Evolutionary conservation across 345 rosid species (phyloP), one percentile per base, ranked within the genome.

Genomic region (Pistacia vera): DNA sequence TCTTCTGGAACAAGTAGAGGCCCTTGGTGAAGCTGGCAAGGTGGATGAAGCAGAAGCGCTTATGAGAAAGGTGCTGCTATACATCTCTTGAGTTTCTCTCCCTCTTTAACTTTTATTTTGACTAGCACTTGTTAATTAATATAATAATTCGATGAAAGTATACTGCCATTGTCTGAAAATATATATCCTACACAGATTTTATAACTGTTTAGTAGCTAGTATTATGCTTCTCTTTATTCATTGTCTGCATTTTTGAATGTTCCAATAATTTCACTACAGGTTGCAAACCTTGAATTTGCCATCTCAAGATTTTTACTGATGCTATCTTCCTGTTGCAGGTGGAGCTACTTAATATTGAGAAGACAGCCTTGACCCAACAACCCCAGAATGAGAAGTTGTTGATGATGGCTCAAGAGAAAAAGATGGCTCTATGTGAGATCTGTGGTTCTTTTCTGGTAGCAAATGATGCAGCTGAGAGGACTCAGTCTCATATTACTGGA

Each of bases 11-110:
- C 99, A 97, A 85, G 99, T 94, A 72, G 99, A 97, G 76, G 83
- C 90, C 58, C 97, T 97, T 66, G 99, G 99, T 68, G 99, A 97
- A 87, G 93, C 90, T 80, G 99, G 98, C 65, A 94, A 97, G 86
- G 98, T 97, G 74, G 99, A 97, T 78, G 97, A 97, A 89, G 99
- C 99, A 81, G 97, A 97, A 88, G 98, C 98, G 56, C 92, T 96
- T 8, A 96, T 96, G 99, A 93, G 91, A 83, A 96, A 93, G 98
- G 99, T 96, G 78, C 5, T 73, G 30, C 70, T 71, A 66, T 66
- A 46, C 12, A 3, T 60, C 6, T 0, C 41, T 51, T 22, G 35
- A 2, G 33, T 55, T 11, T 33, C 22, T 52, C 2, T 52, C 8
- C 9, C 46, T 41, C 46, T 41, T 41, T 8, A 1, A 28, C 4